phyloP scores from a whole-genome alignment of 306 rosid species.

The Cucurbita argyrosperma region DNA sequence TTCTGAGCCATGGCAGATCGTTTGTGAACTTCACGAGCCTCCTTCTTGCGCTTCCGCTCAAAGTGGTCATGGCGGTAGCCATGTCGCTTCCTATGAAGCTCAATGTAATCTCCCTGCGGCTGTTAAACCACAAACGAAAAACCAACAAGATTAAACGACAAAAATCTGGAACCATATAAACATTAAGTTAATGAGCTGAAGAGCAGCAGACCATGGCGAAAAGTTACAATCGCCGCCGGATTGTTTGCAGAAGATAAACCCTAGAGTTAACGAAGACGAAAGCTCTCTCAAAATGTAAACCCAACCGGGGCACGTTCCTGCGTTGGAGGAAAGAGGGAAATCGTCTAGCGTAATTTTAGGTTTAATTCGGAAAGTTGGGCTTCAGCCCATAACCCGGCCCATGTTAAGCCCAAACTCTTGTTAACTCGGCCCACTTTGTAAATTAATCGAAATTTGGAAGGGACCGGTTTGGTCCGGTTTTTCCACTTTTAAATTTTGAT shows the following conservation, averaged over 20 bases:
- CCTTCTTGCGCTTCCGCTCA: constrained; percentile 90
- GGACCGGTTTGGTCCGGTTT: too few species aligned
- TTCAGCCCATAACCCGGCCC: not conserved
- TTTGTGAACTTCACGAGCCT: constrained; percentile 72
- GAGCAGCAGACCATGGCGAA: not conserved
- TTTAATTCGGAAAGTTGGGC: not conserved
- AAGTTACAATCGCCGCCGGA: not conserved
- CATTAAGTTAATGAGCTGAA: not conserved
- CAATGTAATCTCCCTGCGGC: constrained; percentile 99
- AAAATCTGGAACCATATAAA: not conserved
- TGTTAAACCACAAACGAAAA: constrained; percentile 4
- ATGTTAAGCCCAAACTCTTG: not conserved
- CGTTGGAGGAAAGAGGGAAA: not conserved
- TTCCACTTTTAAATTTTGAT: too few species aligned
- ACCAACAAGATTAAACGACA: not conserved
- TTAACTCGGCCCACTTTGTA: not conserved
- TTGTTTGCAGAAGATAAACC: not conserved
- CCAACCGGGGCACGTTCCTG: not conserved
- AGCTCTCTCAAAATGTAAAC: not conserved
- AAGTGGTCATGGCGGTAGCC: constrained; percentile 73
- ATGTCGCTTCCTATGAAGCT: constrained; percentile 71
- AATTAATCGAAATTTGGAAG: too few species aligned
- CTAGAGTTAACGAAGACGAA: not conserved
- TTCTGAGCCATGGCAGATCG: constrained; percentile 72
- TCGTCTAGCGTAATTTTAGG: not conserved